Percentiles rank a stretch among this genome's conserved stretches.
Conservation (phyloP, 1,284 basidiomycete genomes). For the Pseudozyma hubeiensis region DNA sequence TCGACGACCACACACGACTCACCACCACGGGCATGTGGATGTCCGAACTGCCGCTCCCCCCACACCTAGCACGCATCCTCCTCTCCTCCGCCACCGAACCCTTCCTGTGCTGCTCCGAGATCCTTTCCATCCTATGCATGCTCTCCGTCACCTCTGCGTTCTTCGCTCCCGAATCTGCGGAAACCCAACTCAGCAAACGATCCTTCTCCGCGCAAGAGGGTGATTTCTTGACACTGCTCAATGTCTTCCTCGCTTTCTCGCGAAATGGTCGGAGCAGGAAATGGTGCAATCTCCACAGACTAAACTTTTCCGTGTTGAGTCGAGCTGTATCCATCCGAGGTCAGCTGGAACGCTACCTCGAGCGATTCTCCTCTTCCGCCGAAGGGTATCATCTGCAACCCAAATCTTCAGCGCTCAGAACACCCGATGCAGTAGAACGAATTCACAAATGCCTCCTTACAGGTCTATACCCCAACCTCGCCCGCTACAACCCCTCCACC, state of each 20-base stretch:
- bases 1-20: constrained; percentile 72
- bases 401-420: too few species aligned
- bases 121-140: constrained; percentile 95
- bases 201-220: constrained; percentile 98
- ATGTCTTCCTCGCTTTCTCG: constrained; percentile 94
- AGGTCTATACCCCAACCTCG: constrained; percentile 94
- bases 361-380: constrained; percentile 75
- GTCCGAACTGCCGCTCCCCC: constrained; percentile 74
- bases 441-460: constrained; percentile 86
- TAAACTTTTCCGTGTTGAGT: constrained; percentile 92
- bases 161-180: constrained; percentile 72
- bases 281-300: constrained; percentile 91
- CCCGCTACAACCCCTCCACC: constrained; percentile 65
- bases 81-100: constrained; percentile 67
- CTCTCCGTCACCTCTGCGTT: constrained; percentile 73
- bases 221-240: constrained; percentile 89
- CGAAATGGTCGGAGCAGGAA: constrained; percentile 77
- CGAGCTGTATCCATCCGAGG: constrained; percentile 89
- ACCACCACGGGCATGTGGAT: constrained; percentile 72
- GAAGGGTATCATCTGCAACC: not conserved
- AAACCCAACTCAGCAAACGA: constrained; percentile 87
- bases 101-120: constrained; percentile 86
- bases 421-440: constrained; percentile 71
- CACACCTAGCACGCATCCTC: constrained; percentile 73
- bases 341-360: constrained; percentile 91